Evolutionary conservation across 169 alveolate species (phyloP).

Genomic region (Plasmodium inui): DNA sequence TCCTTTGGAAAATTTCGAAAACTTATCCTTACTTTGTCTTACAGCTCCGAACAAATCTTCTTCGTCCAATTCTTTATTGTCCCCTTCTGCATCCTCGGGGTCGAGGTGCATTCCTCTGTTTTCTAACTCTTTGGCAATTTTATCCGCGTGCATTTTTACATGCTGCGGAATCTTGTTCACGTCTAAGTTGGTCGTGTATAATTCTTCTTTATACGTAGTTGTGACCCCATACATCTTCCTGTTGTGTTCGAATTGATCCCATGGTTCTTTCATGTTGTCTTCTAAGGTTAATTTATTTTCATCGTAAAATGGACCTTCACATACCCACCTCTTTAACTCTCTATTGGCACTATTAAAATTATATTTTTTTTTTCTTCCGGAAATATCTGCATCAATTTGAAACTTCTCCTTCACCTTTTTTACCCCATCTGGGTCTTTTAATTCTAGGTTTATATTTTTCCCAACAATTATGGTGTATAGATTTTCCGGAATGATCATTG

Average conservation of each 20-base stretch:
- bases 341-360: constrained; percentile 44
- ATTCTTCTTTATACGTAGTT: constrained; percentile 80
- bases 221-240: constrained; percentile 72
- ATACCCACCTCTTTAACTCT: constrained; percentile 73
- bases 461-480: constrained; percentile 43
- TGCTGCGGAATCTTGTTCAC: constrained; percentile 79
- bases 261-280: constrained; percentile 61
- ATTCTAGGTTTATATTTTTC: constrained; percentile 34
- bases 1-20: constrained; percentile 4
- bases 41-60: constrained; percentile 77
- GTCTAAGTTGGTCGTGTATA: constrained; percentile 83
- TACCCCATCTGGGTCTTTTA: constrained; percentile 69
- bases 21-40: constrained; percentile 59
- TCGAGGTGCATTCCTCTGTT: constrained; percentile 77
- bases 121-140: constrained; percentile 81
- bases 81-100: constrained; percentile 78
- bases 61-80: constrained; percentile 80
- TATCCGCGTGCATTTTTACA: constrained; percentile 79
- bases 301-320: constrained; percentile 19
- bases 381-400: constrained; percentile 65
- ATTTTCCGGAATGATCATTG: constrained; percentile 66
- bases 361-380: constrained; percentile 41
- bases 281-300: constrained; percentile 48
- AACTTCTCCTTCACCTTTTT: constrained; percentile 22
- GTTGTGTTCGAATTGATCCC: constrained; percentile 73